A percentile compares a stretch with the other conserved stretches of the same genome.
These are phyloP conservation scores for Bruguiera gymnorhiza DNA, from an alignment of 345 rosid genomes.

Conservation along the genomic window DNA sequence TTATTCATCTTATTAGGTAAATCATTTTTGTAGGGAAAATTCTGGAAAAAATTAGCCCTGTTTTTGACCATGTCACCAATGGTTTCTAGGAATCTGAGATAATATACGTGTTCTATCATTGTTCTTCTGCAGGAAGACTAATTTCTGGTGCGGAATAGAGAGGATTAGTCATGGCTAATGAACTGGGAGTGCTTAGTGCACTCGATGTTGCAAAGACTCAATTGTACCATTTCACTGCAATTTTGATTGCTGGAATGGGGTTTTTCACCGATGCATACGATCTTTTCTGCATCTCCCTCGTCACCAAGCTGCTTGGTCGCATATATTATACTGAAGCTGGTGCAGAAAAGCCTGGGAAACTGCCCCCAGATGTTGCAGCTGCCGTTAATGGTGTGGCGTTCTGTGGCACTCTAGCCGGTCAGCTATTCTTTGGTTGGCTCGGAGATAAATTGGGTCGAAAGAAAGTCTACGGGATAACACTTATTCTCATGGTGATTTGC, in stretches of 20 bases:
- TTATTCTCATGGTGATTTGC: slow-evolving; percentile 27
- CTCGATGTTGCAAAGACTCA: slow-evolving; percentile 26
- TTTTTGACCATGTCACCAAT: too few relatives aligned
- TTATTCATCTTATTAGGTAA: too few relatives aligned
- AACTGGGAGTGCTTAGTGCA: slow-evolving; percentile 21
- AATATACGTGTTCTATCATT: background rate
- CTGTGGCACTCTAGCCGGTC: slow-evolving; percentile 23
- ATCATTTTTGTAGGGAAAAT: background rate
- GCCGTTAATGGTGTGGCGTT: slow-evolving; percentile 27
- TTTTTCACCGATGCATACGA: slow-evolving; percentile 32
- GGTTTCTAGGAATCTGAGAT: background rate
- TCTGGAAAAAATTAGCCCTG: too few relatives aligned
- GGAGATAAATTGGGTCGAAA: slow-evolving; percentile 32
- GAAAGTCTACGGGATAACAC: slow-evolving; percentile 29
- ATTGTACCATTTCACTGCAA: slow-evolving; percentile 25
- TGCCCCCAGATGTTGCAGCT: slow-evolving; percentile 18
- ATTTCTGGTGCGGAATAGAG: background rate
- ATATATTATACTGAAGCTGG: slow-evolving; percentile 16
- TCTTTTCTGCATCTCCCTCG: slow-evolving; percentile 23
- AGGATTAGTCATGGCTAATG: slow-evolving; percentile 6
- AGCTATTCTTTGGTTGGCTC: slow-evolving; percentile 33
- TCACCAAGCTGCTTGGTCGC: slow-evolving; percentile 25
- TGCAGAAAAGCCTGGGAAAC: slow-evolving; percentile 10
- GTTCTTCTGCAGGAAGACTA: background rate
- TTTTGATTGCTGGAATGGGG: slow-evolving; percentile 31